phyloP scores from a whole-genome alignment of 148 eudicot species.

The Cornus suecica region DNA sequence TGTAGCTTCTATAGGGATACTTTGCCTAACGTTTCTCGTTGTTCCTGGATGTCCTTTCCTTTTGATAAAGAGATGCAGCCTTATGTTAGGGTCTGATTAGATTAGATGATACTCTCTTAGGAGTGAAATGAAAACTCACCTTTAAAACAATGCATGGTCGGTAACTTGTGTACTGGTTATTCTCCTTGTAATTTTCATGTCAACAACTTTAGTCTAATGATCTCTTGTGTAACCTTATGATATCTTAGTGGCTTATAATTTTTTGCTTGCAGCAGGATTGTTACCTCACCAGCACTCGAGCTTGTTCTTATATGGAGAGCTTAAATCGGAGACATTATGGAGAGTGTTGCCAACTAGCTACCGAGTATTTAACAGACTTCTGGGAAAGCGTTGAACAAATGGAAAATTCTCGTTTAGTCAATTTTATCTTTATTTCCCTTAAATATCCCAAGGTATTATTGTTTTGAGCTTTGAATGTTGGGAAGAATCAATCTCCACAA shows the following conservation, averaged over 20 bases:
- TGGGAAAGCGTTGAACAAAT: no score
- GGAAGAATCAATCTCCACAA: no score
- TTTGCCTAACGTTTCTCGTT: background rate
- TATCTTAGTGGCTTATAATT: background rate
- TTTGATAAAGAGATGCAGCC: background rate
- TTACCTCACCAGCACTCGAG: background rate
- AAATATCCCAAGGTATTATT: no score
- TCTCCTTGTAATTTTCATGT: background rate
- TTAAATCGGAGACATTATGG: no score
- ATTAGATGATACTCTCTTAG: no score
- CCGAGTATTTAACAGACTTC: no score
- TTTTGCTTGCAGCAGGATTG: background rate
- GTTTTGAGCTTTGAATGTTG: no score
- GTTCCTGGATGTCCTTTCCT: background rate
- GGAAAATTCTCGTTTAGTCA: no score
- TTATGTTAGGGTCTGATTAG: background rate
- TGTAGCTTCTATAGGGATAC: no score
- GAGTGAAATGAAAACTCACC: background rate
- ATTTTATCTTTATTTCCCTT: no score
- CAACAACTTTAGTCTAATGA: background rate
- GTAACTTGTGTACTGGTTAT: background rate
- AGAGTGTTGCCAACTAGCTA: no score
- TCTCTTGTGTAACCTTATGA: background rate
- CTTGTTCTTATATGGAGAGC: no score
- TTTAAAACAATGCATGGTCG: background rate